These are phyloP conservation scores for Ganoderma lucidum DNA, from an alignment of 1,284 basidiomycete species.

Conservation along the genomic window DNA sequence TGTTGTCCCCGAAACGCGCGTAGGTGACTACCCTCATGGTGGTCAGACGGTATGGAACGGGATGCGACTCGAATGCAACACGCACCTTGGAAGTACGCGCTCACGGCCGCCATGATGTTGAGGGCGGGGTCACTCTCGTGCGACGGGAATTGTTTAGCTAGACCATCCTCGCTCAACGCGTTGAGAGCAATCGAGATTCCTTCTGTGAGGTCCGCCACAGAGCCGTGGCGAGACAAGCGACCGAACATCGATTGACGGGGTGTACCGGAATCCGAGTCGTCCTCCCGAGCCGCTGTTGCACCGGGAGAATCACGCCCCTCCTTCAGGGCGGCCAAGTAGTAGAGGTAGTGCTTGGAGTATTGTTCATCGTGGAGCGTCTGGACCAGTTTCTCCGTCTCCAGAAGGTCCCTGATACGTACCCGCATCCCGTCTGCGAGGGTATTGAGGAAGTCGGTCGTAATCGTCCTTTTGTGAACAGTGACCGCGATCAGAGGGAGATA, in stretches of 20 bases:
- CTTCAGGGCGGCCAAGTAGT: not conserved
- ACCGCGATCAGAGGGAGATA: not conserved
- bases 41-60: not conserved
- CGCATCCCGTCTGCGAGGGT: not conserved
- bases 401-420: constrained; percentile 60
- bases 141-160: constrained; percentile 59
- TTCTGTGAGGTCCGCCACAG: not conserved
- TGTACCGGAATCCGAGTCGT: not conserved
- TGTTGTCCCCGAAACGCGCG: constrained; percentile 70
- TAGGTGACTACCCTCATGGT: constrained; percentile 60
- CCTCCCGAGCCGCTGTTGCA: not conserved
- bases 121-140: constrained; percentile 65
- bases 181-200: constrained; percentile 34
- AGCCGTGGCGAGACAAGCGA: not conserved
- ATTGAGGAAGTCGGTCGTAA: not conserved
- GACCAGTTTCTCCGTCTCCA: constrained; percentile 47
- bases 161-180: constrained; percentile 49
- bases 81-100: constrained; percentile 77
- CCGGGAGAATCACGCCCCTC: not conserved
- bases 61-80: not conserved
- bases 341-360: constrained; percentile 1
- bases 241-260: not conserved
- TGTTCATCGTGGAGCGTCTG: constrained; percentile 15
- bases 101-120: constrained; percentile 72
- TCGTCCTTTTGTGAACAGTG: not conserved